Base-by-base conservation (phyloP, 768 basidiomycete genomes). In the Tulasnella sp. region DNA sequence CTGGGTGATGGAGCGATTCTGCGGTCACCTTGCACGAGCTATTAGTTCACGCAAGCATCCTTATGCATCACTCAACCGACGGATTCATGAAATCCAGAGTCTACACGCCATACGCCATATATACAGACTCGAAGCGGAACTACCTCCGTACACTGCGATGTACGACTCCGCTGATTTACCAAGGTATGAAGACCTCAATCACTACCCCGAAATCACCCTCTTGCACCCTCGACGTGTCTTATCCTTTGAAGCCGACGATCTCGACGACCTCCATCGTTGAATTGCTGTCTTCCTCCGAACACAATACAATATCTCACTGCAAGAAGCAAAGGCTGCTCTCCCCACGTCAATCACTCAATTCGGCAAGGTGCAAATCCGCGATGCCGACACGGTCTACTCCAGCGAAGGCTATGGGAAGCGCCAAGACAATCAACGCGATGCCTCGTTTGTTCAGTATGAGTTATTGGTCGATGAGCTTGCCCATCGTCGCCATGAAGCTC, bases 1-100 rank as follows among this genome's bases (percentile, higher is more conserved):
- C 25, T 75, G n/a, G n/a, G 31, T 42, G 38, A 69, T 75, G 74
- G 74, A 75, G 38, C 54, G 74, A 0, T 68, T 75, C 22, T 75
- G 74, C 40, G 74, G 74, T 4, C 39, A n/a, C 11, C n/a, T 69
- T 12, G 14, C 14, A 2, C 31, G 37, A n/a, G n/a, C 38, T 22
- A 36, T 75, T 68, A 34, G 22, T 12, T 71, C 67, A 3, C 74
- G 74, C 3, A n/a, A 25, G 58, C n/a, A 71, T 22, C 74, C 74
- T 37, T 67, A 52, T 14, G 12, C 45, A 22, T 31, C 42, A 12
- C 39, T 74, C 72, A 58, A 74, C 34, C 72, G 39, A 15, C 49
- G 72, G 12, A 74, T 74, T 29, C 40, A 14, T 11, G 70, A 71
- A 29, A 31, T 36, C 70, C 12, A 34, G 1, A 42, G 14, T 3